A percentile compares a stretch with the other conserved stretches of the same genome.
These are phyloP conservation scores for Termitomyces titanicus DNA, from an alignment of 768 basidiomycete species.

Conservation along the genomic window DNA sequence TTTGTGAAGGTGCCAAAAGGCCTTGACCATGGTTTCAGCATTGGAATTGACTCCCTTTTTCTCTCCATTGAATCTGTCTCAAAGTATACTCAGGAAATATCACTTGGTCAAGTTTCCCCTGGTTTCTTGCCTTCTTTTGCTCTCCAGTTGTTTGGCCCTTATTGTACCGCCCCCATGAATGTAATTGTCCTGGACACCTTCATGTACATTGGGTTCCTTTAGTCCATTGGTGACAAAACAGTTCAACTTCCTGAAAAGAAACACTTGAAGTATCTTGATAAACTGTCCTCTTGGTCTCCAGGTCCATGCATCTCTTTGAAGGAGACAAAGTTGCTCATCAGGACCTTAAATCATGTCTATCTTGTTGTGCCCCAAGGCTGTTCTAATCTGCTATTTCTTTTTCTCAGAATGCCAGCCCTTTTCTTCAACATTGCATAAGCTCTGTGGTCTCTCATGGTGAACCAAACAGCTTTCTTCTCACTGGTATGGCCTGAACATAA, in stretches of 20 bases:
- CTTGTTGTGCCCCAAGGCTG: conserved; percentile 27
- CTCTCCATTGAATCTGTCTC: conserved; percentile 15
- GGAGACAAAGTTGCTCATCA: conserved; percentile 23
- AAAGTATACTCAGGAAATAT: background rate
- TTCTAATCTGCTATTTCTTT: conserved; percentile 28
- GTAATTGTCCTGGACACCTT: conserved; percentile 22
- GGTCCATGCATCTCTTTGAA: conserved; percentile 8
- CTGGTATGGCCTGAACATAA: background rate
- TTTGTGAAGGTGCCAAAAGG: conserved; percentile 12
- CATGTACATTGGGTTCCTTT: conserved; percentile 34
- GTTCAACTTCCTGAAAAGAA: conserved; percentile 30
- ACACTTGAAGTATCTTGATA: conserved; percentile 22
- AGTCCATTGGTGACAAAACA: conserved; percentile 25
- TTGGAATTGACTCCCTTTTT: conserved; percentile 13
- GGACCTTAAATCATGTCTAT: conserved; percentile 33
- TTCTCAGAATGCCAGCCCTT: background rate
- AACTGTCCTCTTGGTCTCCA: conserved; percentile 19
- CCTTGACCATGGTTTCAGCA: conserved; percentile 15
- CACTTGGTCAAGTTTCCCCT: conserved; percentile 8
- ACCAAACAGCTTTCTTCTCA: background rate
- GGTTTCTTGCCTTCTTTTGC: conserved; percentile 10
- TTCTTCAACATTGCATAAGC: conserved; percentile 18
- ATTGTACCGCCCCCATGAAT: conserved; percentile 23
- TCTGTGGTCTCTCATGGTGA: no score
- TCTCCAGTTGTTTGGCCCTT: conserved; percentile 18